A percentile compares a stretch with the other conserved stretches of the same genome.
phyloP scores from a whole-genome alignment of 2,329 filamentous ascomycete species.

The Pseudogymnoascus sp. region DNA sequence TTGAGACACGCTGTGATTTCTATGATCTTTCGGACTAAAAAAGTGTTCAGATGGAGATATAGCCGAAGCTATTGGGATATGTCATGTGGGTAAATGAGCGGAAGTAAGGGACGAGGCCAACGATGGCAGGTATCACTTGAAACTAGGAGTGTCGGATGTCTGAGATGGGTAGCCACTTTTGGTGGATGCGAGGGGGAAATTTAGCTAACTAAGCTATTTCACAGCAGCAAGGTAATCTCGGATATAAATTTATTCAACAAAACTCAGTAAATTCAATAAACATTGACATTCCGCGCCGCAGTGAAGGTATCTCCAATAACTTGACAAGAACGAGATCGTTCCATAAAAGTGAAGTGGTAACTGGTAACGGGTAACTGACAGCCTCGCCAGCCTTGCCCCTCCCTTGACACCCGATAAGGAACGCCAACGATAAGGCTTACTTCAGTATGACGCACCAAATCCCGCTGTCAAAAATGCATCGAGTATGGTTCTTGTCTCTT shows the following conservation, averaged over 20 bases:
- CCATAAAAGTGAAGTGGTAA: not conserved
- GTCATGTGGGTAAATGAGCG: not conserved
- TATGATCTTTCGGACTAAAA: not conserved
- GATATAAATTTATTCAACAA: not conserved
- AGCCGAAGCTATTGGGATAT: not conserved
- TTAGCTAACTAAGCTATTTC: not conserved
- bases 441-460: constrained; percentile 7
- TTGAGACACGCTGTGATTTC: not conserved
- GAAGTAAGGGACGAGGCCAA: not conserved
- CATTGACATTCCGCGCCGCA: not conserved
- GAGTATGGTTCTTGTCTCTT: constrained; percentile 3
- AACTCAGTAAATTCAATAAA: not conserved
- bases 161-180: not conserved
- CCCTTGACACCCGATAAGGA: constrained; percentile 3
- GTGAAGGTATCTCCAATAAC: not conserved
- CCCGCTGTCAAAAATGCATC: constrained; percentile 6
- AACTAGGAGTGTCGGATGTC: not conserved
- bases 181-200: not conserved
- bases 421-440: not conserved
- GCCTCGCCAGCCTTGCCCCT: constrained; percentile 5
- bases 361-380: not conserved
- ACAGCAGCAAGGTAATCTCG: not conserved
- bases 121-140: not conserved
- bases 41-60: not conserved
- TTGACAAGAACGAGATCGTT: not conserved